A percentile compares a stretch with the other conserved stretches of the same genome.
Conservation (phyloP, 2,329 filamentous ascomycete genomes). For the Coniochaeta ligniaria region DNA sequence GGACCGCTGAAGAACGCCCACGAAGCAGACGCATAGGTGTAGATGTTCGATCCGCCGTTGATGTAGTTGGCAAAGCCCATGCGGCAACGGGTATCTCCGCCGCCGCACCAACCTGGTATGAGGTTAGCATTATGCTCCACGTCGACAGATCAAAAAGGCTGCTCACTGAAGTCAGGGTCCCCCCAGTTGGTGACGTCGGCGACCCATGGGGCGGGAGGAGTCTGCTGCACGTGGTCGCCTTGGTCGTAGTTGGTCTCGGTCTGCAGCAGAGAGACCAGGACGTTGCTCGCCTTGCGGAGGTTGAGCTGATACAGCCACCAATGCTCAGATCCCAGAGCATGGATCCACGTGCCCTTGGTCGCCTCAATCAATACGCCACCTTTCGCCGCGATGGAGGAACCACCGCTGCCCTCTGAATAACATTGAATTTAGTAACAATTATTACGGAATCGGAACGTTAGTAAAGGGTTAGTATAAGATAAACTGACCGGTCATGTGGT, state of each 20-base stretch:
- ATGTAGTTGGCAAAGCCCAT: slow-evolving; percentile 36
- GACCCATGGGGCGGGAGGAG: slow-evolving; percentile 29
- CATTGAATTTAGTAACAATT: too few relatives aligned
- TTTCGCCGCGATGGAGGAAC: slow-evolving; percentile 37
- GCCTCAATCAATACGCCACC: slow-evolving; percentile 39
- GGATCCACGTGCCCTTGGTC: slow-evolving; percentile 40
- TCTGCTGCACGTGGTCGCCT: slow-evolving; percentile 27
- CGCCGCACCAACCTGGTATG: slow-evolving; percentile 23
- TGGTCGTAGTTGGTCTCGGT: slow-evolving; percentile 47
- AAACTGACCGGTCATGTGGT: slow-evolving; percentile 40
- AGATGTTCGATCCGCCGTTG: slow-evolving; percentile 31
- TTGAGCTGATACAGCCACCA: slow-evolving; percentile 53
- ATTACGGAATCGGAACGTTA: too few relatives aligned
- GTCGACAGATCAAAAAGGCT: not conserved
- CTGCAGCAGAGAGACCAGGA: slow-evolving; percentile 43
- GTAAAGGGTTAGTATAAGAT: too few relatives aligned
- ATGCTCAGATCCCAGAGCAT: slow-evolving; percentile 47
- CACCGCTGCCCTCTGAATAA: slow-evolving; percentile 40
- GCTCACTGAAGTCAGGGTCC: slow-evolving; percentile 29
- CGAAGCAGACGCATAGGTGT: slow-evolving; percentile 32
- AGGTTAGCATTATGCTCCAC: not conserved
- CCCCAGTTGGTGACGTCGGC: slow-evolving; percentile 27
- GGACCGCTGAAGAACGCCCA: slow-evolving; percentile 37
- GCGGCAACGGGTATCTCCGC: slow-evolving; percentile 27
- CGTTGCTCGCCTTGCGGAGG: slow-evolving; percentile 38